Evolutionary conservation across 2,329 filamentous ascomycete species (phyloP), one percentile per base, ranked within the genome.

Genomic region (Fusarium haematococcum): DNA sequence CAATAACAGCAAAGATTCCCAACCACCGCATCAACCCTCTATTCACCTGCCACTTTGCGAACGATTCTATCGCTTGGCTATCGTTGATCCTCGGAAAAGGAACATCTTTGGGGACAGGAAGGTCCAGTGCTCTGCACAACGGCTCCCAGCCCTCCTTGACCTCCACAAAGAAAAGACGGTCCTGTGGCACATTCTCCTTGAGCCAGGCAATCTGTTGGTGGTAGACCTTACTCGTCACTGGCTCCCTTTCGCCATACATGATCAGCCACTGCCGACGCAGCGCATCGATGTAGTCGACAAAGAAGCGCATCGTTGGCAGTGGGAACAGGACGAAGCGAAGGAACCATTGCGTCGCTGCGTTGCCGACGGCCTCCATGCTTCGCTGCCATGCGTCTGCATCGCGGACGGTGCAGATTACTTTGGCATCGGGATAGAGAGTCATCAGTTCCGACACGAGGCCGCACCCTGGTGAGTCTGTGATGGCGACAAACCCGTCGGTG

Each of bases 121-220:
- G 32, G n/a, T 32, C 70, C 41, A 84, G 70, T 23, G 81, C 79
- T 45, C 78, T 67, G 69, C 80, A 82, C 7, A 84, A 61, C 14
- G 81, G 80, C 23, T 65, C 79, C 82, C 82, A 84, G 1, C 81
- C 82, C 7, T 80, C 75, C 30, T 69, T 71, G 16, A 81, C 68
- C 4, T 78, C 69, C 32, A 78, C 75, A 43, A 78, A 73, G 11
- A 81, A 64, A 23, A 81, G 69, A 57, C 68, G 68, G 10, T 81
- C 78, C 35, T 60, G 10, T 6, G 79, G 77, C 8, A 81, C 78
- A 1, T 71, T 57, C 18, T 65, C 48, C 9, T 52, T 70, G 8
- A 68, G 50, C 63, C 62, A 64, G 14, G 50, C 25, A 10, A 64
- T 30, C 23, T 74, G 72, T 4, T 54, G 25, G 6, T 69, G 48